These are phyloP conservation scores for Leccinellum luteum DNA, from an alignment of 768 basidiomycete genomes.

Conservation along the genomic window DNA sequence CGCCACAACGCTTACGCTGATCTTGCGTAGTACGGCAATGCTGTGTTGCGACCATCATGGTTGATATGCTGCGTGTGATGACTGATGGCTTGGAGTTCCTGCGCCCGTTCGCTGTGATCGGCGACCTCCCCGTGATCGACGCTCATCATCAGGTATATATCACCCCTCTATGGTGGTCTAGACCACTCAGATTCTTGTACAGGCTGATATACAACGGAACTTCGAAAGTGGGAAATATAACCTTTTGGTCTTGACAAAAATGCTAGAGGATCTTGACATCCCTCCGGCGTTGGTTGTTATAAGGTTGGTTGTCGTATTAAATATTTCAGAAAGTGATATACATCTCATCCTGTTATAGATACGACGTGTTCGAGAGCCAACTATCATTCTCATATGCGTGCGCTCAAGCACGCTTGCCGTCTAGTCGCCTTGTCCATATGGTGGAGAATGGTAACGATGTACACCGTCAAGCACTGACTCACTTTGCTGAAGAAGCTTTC, in stretches of 20 bases:
- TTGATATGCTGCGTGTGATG: constrained; percentile 55
- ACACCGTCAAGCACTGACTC: constrained; percentile 53
- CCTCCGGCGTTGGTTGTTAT: constrained; percentile 58
- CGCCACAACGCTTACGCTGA: constrained; percentile 37
- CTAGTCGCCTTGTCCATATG: constrained; percentile 61
- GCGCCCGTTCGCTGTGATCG: constrained; percentile 50
- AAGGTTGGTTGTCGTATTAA: constrained; percentile 40
- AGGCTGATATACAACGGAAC: constrained; percentile 48
- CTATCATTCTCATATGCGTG: constrained; percentile 57
- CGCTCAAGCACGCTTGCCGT: constrained; percentile 43
- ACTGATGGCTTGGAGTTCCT: constrained; percentile 51
- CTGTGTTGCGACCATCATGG: constrained; percentile 54
- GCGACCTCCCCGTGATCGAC: constrained; percentile 34
- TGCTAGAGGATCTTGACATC: constrained; percentile 57
- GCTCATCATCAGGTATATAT: constrained; percentile 32
- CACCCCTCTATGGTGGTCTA: not conserved
- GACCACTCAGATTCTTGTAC: constrained; percentile 6
- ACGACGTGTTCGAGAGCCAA: constrained; percentile 49
- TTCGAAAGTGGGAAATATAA: constrained; percentile 61
- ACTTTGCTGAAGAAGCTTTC: constrained; percentile 38
- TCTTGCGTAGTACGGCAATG: constrained; percentile 47
- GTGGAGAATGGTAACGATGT: constrained; percentile 54
- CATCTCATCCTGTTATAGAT: constrained; percentile 34
- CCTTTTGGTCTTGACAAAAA: constrained; percentile 59
- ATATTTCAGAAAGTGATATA: not conserved